Percentiles rank a stretch among this genome's conserved stretches.
These are phyloP conservation scores for Penicillium expansum DNA, from an alignment of 2,329 filamentous ascomycete species.

Conservation along the genomic window DNA sequence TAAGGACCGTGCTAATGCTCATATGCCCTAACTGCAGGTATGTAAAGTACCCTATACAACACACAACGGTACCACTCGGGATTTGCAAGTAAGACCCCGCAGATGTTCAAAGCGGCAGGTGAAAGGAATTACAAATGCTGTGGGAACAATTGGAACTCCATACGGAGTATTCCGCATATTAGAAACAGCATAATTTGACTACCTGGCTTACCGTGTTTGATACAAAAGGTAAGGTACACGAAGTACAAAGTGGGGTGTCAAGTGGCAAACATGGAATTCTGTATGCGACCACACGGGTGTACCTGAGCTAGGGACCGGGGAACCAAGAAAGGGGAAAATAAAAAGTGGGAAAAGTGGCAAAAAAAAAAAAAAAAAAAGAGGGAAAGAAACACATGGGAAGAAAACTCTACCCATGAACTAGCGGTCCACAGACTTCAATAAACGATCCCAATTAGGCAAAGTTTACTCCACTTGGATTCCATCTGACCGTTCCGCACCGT, in stretches of 20 bases:
- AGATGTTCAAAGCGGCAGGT: background rate
- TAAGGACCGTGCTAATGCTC: background rate
- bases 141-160: background rate
- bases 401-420: slow-evolving; percentile 19
- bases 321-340: slow-evolving; percentile 5
- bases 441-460: slow-evolving; percentile 15
- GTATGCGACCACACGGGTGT: slow-evolving; percentile 9
- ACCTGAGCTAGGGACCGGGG: slow-evolving; percentile 9
- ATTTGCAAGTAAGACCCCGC: background rate
- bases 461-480: slow-evolving; percentile 15
- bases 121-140: background rate
- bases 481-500: slow-evolving; percentile 24
- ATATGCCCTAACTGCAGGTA: background rate
- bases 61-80: background rate
- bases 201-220: background rate
- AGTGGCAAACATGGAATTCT: background rate
- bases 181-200: background rate
- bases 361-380: background rate
- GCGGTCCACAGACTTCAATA: slow-evolving; percentile 24
- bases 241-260: background rate
- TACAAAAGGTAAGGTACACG: background rate
- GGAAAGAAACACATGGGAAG: slow-evolving; percentile 20
- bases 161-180: background rate
- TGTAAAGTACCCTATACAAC: background rate
- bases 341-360: slow-evolving; percentile 12